Percentiles rank a stretch among this genome's conserved stretches.
Evolutionary conservation across 768 basidiomycete genomes (phyloP).

Genomic region (Russula sp.): DNA sequence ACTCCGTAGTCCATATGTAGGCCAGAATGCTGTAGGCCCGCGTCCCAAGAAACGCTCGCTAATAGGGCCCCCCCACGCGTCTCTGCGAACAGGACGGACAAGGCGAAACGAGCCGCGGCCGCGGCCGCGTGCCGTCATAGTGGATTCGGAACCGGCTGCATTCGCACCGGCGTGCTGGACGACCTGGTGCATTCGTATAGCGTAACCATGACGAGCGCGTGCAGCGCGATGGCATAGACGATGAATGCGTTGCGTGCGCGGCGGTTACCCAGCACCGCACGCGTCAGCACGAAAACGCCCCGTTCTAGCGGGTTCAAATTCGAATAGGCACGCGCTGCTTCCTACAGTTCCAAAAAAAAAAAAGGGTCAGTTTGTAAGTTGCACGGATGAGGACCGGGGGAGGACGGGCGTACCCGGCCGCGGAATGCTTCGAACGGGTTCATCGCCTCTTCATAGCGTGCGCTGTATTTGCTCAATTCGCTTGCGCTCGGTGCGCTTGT

Average conservation of each 20-base stretch:
- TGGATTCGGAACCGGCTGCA: constrained; percentile 45
- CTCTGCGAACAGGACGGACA: not conserved
- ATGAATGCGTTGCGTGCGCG: constrained; percentile 88
- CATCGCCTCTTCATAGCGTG: constrained; percentile 93
- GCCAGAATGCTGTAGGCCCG: not conserved
- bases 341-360: constrained; percentile 47
- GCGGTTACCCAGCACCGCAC: constrained; percentile 81
- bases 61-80: not conserved
- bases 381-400: too few species aligned
- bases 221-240: constrained; percentile 74
- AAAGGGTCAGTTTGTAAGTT: not conserved
- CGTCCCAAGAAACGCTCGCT: too few species aligned
- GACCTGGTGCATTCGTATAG: constrained; percentile 65
- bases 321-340: constrained; percentile 90
- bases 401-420: constrained; percentile 62
- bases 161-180: constrained; percentile 33
- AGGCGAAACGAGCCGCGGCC: not conserved
- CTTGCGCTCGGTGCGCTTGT: constrained; percentile 41
- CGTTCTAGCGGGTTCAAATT: constrained; percentile 89
- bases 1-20: not conserved
- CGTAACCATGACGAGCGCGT: constrained; percentile 76
- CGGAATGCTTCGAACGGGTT: constrained; percentile 98
- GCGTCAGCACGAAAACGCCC: constrained; percentile 77
- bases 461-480: constrained; percentile 84
- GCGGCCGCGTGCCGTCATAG: constrained; percentile 20